Evolutionary conservation across 2,329 filamentous ascomycete genomes (phyloP).

Genomic region (Nectriaceae sp.): DNA sequence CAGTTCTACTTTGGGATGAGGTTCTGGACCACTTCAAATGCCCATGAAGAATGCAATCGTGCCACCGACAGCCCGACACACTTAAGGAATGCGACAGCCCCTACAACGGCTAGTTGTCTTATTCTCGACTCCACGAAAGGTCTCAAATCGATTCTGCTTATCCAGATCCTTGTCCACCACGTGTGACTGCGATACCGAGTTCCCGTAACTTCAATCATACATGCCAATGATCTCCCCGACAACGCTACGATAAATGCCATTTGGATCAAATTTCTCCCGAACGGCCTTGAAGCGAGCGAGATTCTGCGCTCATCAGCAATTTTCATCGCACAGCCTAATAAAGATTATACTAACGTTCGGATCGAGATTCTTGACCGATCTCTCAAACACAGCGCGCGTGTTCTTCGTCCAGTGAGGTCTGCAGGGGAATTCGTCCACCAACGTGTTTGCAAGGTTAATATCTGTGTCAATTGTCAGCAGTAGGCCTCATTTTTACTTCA

Average conservation of each 20-base stretch:
- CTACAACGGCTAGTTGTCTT: no score
- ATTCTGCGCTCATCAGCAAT: slow-evolving; percentile 28
- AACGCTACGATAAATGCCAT: slow-evolving; percentile 48
- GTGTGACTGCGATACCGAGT: no score
- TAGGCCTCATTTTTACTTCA: neutral
- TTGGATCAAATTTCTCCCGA: slow-evolving; percentile 49
- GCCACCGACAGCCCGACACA: no score
- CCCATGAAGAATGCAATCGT: no score
- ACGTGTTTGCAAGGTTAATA: slow-evolving; percentile 45
- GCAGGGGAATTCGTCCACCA: slow-evolving; percentile 52
- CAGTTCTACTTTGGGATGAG: no score
- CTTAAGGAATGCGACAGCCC: no score
- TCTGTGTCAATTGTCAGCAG: no score
- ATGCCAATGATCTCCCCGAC: slow-evolving; percentile 51
- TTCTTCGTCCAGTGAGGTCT: slow-evolving; percentile 58
- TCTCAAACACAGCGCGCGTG: slow-evolving; percentile 47
- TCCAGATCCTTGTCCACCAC: no score
- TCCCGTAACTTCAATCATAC: slow-evolving; percentile 33
- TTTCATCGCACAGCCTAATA: neutral
- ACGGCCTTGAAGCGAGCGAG: slow-evolving; percentile 49
- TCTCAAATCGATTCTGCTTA: no score
- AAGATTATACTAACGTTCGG: slow-evolving; percentile 34
- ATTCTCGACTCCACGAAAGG: no score
- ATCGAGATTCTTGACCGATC: slow-evolving; percentile 49
- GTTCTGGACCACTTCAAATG: no score